These are phyloP conservation scores for Bretschneidera sinensis DNA, from an alignment of 345 rosid species.

Conservation along the genomic window DNA sequence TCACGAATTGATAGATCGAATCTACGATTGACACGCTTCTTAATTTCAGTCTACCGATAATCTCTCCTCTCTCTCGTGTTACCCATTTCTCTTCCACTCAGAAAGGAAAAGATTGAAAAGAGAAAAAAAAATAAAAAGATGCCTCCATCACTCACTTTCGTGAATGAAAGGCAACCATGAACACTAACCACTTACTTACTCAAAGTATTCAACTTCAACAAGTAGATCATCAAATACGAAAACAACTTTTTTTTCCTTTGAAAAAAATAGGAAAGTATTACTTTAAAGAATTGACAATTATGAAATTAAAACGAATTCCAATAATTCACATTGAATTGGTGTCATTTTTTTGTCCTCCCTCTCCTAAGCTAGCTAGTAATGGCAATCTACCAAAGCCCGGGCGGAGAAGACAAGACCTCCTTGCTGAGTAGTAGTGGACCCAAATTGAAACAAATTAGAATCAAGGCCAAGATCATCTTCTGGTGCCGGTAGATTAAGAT, in stretches of 20 bases:
- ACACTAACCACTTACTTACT: conserved; percentile 85
- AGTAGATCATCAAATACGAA: too few relatives aligned
- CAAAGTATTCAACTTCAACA: conserved; percentile 74
- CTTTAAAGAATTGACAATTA: too few relatives aligned
- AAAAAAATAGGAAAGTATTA: too few relatives aligned
- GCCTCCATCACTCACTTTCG: conserved; percentile 77
- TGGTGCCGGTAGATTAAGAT: conserved; percentile 96
- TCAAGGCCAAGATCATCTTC: conserved; percentile 47
- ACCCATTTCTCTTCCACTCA: conserved; percentile 38
- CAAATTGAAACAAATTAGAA: conserved; percentile 58
- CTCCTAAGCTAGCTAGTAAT: conserved; percentile 51
- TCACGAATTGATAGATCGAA: too few relatives aligned
- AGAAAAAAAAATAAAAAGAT: conserved; percentile 32
- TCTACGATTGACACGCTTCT: too few relatives aligned
- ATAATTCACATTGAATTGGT: conserved; percentile 42
- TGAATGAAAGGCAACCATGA: conserved; percentile 84
- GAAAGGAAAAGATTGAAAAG: background rate
- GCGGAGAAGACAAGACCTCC: conserved; percentile 46
- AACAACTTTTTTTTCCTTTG: too few relatives aligned
- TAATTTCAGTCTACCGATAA: too few relatives aligned
- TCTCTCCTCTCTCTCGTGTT: too few relatives aligned
- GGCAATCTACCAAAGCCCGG: conserved; percentile 89
- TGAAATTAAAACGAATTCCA: too few relatives aligned
- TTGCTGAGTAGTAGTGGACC: conserved; percentile 33
- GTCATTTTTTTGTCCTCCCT: background rate